Evolutionary conservation across 2,329 filamentous ascomycete genomes (phyloP), one percentile per base, ranked within the genome.

Genomic region (Hawksworthiomyces lignivorus): DNA sequence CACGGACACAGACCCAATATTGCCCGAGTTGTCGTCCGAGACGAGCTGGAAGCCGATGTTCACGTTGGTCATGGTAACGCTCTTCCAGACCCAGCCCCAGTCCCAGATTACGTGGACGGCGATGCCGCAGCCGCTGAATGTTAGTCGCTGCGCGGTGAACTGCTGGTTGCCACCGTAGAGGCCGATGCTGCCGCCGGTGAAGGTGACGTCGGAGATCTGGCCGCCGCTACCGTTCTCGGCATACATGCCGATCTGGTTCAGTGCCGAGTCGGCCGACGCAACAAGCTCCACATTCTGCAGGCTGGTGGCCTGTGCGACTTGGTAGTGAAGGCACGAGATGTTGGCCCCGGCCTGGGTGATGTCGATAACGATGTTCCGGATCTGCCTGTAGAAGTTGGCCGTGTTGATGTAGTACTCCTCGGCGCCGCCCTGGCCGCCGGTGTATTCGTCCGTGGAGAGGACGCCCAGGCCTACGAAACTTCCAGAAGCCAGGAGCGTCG

Each of bases 51-150:
- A n/a, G 24, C n/a, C 35, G 17, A 37, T 26, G 4, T 15, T 14
- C 3, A 11, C 24, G 24, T 17, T 11, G n/a, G 7, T 28, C 7
- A 10, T 15, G 6, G 7, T 14, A 14, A 22, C 64, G 22, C 72
- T 75, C 60, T 82, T 82, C 64, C 83, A 82, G 9, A 75, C 80
- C 77, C 80, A 87, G 3, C 77, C 75, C 83, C 83, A 87, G 57
- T 83, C 76, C 82, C 82, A 87, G 48, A 80, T 72, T 66, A 84
- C 77, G 58, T 71, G 75, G 44, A 86, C 76, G 35, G 78, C 83
- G 10, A 77, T 81, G 50, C 77, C 65, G 51, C 76, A 75, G 47
- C 72, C 67, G 50, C 72, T 73, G 62, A 86, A 82, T 20, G 69
- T 77, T 49, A 84, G 56, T 53, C 84, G 83, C 14, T 79, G 70